Evolutionary conservation across 768 basidiomycete genomes (phyloP), one percentile per base, ranked within the genome.

Genomic region (Phlebiopsis gigantea): DNA sequence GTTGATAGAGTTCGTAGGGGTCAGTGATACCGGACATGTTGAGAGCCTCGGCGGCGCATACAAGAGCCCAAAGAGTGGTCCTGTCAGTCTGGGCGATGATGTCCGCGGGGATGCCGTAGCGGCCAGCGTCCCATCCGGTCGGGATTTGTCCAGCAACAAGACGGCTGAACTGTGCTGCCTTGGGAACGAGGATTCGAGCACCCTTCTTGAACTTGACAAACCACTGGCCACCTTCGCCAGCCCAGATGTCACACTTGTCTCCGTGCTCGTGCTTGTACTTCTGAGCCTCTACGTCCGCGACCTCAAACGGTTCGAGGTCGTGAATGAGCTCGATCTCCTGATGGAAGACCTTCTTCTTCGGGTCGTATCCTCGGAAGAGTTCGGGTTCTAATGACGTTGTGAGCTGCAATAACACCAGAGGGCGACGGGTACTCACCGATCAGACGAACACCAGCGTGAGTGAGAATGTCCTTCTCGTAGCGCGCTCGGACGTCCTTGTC

Each of bases 161-260:
- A 48, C 96, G 90, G 68, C 85, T 91, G 80, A 98, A 98, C 63
- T 80, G 83, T 82, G 98, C 87, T 1, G 96, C 90, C 75, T 99
- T 99, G 49, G 97, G 96, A 43, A 98, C 85, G 61, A 87, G 79
- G 59, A 99, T 78, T 45, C 91, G 86, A 10, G 97, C 94, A 50
- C 97, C 97, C 74, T 92, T 96, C 87, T 98, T 98, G 79, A 98
- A 87, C 75, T 98, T 97, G 69, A 94, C 94, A 66, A 91, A 93
- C 92, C 90, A 97, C 68, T 96, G 91, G n/a, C 89, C 93, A 14
- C 88, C 87, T 68, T 90, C 88, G 45, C 84, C 87, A 0, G 86
- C 86, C 94, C 94, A 98, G 64, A 92, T 82, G 68, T 99, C 96
- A 68, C 92, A 94, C 68, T 93, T 96, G 65, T 96, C 93, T 57